Conservation (phyloP, 2,329 filamentous ascomycete genomes). For the Cercospora zeae-maydis region DNA sequence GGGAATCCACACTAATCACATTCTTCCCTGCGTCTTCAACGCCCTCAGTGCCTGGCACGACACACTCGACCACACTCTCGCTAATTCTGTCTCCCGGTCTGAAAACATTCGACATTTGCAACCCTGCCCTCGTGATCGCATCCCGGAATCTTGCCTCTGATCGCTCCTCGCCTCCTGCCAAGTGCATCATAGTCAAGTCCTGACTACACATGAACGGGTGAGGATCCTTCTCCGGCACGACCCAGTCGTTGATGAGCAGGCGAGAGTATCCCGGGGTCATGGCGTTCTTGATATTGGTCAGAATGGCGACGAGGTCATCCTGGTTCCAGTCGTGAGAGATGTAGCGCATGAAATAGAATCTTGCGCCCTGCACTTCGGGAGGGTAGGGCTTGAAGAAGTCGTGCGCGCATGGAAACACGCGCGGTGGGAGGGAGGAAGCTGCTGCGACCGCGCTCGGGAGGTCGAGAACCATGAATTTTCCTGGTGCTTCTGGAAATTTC, state of each 20-base stretch:
- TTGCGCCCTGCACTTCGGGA: constrained; percentile 24
- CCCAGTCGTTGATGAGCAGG: constrained; percentile 35
- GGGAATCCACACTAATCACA: not conserved
- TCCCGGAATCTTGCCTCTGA: constrained; percentile 5
- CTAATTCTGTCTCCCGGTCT: constrained; percentile 5
- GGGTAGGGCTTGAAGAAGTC: constrained; percentile 37
- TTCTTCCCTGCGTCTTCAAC: not conserved
- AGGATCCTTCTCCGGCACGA: constrained; percentile 28
- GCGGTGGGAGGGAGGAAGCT: not conserved
- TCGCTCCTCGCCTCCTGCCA: constrained; percentile 7
- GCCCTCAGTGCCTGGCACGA: not conserved
- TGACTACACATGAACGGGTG: constrained; percentile 7
- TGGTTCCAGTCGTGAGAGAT: constrained; percentile 37
- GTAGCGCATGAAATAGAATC: constrained; percentile 30
- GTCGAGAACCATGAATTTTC: constrained; percentile 7
- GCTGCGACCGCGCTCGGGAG: not conserved
- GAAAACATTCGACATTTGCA: constrained; percentile 3
- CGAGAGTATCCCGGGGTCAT: constrained; percentile 34
- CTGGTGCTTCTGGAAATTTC: constrained; percentile 6
- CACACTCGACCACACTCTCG: constrained; percentile 9
- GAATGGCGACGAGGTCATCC: constrained; percentile 28
- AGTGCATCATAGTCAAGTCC: constrained; percentile 9
- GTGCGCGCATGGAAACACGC: constrained; percentile 26
- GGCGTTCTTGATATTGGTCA: constrained; percentile 25
- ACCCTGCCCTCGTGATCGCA: constrained; percentile 2